Evolutionary conservation across 768 basidiomycete species (phyloP).

Genomic region (Fomitopsis serialis): DNA sequence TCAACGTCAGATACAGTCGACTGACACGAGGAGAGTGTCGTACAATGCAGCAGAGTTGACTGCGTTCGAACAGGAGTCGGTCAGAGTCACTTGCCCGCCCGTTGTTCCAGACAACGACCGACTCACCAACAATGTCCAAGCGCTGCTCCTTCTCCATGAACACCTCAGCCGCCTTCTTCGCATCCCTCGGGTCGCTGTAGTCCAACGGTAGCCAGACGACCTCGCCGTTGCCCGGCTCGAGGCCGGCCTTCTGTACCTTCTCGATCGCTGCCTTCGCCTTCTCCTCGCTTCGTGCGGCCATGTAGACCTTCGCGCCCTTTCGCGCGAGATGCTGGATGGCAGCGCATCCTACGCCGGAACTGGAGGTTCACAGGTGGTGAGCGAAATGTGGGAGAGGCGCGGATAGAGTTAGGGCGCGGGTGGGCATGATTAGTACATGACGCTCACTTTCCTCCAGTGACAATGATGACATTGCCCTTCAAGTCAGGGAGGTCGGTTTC

Average conservation of each 20-base stretch:
- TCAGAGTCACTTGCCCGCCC: background rate
- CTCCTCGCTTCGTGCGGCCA: slow-evolving; percentile 46
- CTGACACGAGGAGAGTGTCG: background rate
- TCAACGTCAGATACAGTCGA: background rate
- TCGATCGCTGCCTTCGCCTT: slow-evolving; percentile 44
- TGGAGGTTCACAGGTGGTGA: slow-evolving; percentile 12
- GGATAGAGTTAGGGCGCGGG: too few relatives aligned
- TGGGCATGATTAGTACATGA: too few relatives aligned
- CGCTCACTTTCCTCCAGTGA: slow-evolving; percentile 55
- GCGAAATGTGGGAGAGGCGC: too few relatives aligned
- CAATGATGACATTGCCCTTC: slow-evolving; percentile 43
- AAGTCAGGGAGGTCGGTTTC: slow-evolving; percentile 37
- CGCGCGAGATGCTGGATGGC: slow-evolving; percentile 48
- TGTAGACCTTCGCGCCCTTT: slow-evolving; percentile 56
- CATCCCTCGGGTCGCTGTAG: slow-evolving; percentile 40
- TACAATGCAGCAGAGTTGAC: slow-evolving; percentile 4
- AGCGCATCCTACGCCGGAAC: slow-evolving; percentile 44
- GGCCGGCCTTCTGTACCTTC: slow-evolving; percentile 36
- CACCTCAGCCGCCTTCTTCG: slow-evolving; percentile 42
- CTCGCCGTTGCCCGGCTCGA: slow-evolving; percentile 39
- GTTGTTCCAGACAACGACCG: background rate
- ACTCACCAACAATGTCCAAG: slow-evolving; percentile 50
- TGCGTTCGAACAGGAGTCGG: background rate
- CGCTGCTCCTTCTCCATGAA: slow-evolving; percentile 45
- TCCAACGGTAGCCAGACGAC: slow-evolving; percentile 49